These are phyloP conservation scores for Umbelopsis vinacea DNA, from an alignment of 192 early-diverging fungal species.

Conservation along the genomic window DNA sequence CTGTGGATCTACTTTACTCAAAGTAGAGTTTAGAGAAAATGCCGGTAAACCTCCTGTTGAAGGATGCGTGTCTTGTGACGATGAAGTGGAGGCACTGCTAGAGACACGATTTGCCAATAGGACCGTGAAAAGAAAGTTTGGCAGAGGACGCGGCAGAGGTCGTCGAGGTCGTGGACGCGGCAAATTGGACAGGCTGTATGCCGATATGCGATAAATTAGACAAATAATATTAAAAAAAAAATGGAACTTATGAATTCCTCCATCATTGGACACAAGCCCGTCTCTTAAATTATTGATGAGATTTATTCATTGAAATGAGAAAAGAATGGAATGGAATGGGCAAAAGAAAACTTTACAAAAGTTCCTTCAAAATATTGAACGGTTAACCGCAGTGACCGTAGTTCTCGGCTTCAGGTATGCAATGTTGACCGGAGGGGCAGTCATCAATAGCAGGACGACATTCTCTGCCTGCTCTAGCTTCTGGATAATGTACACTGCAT, in stretches of 20 bases:
- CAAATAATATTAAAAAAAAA: no score
- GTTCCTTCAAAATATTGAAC: not conserved
- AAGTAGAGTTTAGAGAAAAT: slow-evolving; percentile 53
- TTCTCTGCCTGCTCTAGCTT: not conserved
- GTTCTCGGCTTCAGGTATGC: not conserved
- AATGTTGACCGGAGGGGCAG: not conserved
- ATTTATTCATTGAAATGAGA: not conserved
- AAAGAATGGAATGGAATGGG: not conserved
- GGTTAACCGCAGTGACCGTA: not conserved
- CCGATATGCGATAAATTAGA: slow-evolving; percentile 26
- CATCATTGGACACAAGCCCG: not conserved
- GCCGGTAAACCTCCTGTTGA: slow-evolving; percentile 34
- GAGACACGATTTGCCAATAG: slow-evolving; percentile 43
- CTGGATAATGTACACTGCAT: not conserved
- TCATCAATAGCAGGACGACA: not conserved
- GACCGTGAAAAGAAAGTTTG: slow-evolving; percentile 21
- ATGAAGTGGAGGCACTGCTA: slow-evolving; percentile 47
- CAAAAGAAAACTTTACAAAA: no score
- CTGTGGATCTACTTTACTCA: slow-evolving; percentile 43
- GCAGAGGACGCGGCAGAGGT: slow-evolving; percentile 27
- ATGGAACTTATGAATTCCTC: not conserved
- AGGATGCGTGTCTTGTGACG: slow-evolving; percentile 54
- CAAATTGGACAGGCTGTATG: slow-evolving; percentile 26
- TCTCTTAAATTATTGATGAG: not conserved
- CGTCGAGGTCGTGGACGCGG: slow-evolving; percentile 17